phyloP scores from a whole-genome alignment of 2,329 filamentous ascomycete species.

The Bipolaris zeicola region DNA sequence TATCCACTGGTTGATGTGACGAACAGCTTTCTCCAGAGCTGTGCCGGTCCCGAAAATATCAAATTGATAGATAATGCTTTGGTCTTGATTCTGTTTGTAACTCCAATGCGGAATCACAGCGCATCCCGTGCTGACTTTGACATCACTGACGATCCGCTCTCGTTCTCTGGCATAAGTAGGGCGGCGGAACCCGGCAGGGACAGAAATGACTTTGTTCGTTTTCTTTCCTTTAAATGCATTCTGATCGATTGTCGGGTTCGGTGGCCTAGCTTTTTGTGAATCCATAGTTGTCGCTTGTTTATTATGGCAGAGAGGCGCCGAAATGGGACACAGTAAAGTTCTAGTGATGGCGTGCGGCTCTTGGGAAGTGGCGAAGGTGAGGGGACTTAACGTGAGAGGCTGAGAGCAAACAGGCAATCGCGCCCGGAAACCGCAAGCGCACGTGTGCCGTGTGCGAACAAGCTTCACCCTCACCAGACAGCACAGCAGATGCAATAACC shows the following conservation, averaged over 20 bases:
- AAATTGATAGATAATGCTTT: slow-evolving; percentile 26
- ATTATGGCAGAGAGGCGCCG: not conserved
- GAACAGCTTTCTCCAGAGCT: slow-evolving; percentile 25
- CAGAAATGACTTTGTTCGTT: slow-evolving; percentile 25
- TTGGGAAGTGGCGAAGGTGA: not conserved
- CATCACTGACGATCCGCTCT: slow-evolving; percentile 15
- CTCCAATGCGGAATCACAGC: slow-evolving; percentile 22
- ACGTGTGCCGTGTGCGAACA: not conserved
- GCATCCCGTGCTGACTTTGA: slow-evolving; percentile 29
- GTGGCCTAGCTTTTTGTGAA: not conserved
- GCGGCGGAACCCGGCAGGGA: slow-evolving; percentile 29
- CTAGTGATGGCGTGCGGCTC: not conserved
- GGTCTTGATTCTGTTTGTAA: not conserved
- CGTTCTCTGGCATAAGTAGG: slow-evolving; percentile 19
- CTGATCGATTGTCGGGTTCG: not conserved
- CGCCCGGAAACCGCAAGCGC: not conserved
- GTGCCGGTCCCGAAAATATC: slow-evolving; percentile 30
- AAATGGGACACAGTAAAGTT: not conserved
- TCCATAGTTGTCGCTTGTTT: not conserved
- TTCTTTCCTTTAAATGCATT: slow-evolving; percentile 12
- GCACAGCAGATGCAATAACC: not conserved
- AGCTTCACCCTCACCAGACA: not conserved
- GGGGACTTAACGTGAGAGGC: not conserved
- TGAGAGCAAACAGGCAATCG: slow-evolving; percentile 10
- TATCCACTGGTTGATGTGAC: slow-evolving; percentile 39